Base-by-base conservation (phyloP, 192 early-diverging fungal genomes). In the Glomus cerebriforme region DNA sequence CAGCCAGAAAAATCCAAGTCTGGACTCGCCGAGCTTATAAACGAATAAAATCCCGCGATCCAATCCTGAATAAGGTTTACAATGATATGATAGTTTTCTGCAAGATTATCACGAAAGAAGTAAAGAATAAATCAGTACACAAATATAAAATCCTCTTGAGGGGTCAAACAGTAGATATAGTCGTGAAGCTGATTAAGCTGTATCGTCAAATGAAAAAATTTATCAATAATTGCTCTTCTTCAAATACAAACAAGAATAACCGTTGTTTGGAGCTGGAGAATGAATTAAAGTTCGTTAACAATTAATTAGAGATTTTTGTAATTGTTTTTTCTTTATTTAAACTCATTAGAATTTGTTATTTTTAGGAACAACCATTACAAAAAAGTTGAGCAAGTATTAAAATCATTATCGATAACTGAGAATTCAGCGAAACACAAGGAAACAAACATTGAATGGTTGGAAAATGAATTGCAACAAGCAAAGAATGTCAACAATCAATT, bases 41-140 rank as follows among this genome's bases (percentile, higher is more conserved):
- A 34, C 59, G 73, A 35, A 2, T 35, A 32, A 75, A 75, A 26
- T 75, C 73, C 15, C 73, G 73, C 34, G 73, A 75, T 59, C 31
- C 32, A 19, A 31, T 32, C 5, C 24, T 59, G 35, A 34, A 75
- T 19, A 60, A 32, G 5, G 8, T 60, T 34, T 75, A 60, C 22
- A 75, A 75, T 17, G 59, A 75, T 13, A 34, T 75, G 31, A 19
- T 17, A 22, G 32, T 35, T 2, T 75, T 75, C 34, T 75, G 73
- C 59, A 24, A 75, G 12, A 54, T 49, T 29, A 19, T 15, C 2
- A 3, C 12, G 12, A 45, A 49, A 7, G 26, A 71, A 26, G 24
- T 37, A 37, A 37, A 37, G 4, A 37, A 37, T 7, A 7, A 37
- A 37, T 37, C 49, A 59, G 58, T 59, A 12, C 3, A 24, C 73